Base-by-base conservation (phyloP, 2,329 filamentous ascomycete genomes). In the Pseudogymnoascus sp. region DNA sequence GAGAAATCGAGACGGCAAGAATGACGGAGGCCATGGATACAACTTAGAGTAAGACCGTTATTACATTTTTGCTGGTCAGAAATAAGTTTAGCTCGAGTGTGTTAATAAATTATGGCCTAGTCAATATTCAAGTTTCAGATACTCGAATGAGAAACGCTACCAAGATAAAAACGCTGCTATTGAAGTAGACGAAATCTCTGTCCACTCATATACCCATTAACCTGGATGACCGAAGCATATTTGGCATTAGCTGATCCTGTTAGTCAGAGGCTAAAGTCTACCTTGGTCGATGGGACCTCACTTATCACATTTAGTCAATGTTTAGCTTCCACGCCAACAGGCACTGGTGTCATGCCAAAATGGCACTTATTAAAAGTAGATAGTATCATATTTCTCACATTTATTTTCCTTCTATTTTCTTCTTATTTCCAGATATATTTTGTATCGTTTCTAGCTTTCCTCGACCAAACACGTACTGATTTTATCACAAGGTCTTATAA, bases 1-100 rank as follows among this genome's bases (percentile, higher is more conserved):
- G 76, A 22, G 71, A 77, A 62, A 71, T 81, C 47, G 77, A 82
- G 53, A 57, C 2, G 30, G 39, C 36, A 12, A 58, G 20, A 36
- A 58, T 62, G 11, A 43, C 58, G 37, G 62, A 64, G 11, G 50
- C 57, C 22, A 37, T 63, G 50, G 60, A 65, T 57, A 53, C 47
- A 33, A 33, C 47, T 33, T 53, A 53, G 15, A 30, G 43, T 15
- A 50, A 50, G 22, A 25, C 6, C 4, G 28, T 9, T 47, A 5
- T 28, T 28, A 30, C 22, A 15, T n/a, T 47, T 28, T 47, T n/a
- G 22, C 43, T 30, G n/a, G 43, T 15, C 43, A 30, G n/a, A 28
- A 39, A 15, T 30, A 15, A 30, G 8, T 11, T 30, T 30, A 22
- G 14, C 12, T 14, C 8, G 8, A 3, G 43, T 28, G 14, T 50